Base-by-base conservation (phyloP, 2,329 filamentous ascomycete species). In the Monosporascus ibericus region DNA sequence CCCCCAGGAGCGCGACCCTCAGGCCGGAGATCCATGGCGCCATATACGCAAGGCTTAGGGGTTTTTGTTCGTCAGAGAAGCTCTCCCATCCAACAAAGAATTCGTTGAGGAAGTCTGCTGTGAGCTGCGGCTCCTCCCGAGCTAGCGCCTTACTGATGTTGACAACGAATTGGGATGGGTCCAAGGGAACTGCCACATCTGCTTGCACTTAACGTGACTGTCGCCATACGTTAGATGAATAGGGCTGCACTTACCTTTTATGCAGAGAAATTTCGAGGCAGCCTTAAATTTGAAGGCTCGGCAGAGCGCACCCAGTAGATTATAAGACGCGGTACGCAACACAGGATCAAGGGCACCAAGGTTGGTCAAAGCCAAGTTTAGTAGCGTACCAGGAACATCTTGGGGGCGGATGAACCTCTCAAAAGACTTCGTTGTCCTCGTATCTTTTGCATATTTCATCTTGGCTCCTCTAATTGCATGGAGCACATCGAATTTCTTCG, bases 51-150 rank as follows among this genome's bases (percentile, higher is more conserved):
- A 88, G 72, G 58, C 83, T 85, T 24, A 87, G 64, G 1, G 84
- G 81, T 58, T 85, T 82, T 62, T 88, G 85, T 52, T 86, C 80
- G 36, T 85, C 80, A 1, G 81, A 78, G 59, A 87, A 84, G 60
- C 83, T 86, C 58, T 86, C 83, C 85, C 85, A 88, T 18, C 84
- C 82, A 24, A 86, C 82, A 53, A 88, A 87, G 63, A 88, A 88
- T 60, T 87, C 85, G n/a, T 84, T 86, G 39, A 88, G 63, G 60
- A 88, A 88, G 61, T 88, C 85, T 7, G 77, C 79, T 1, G 85
- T 87, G 7, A 88, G 73, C 59, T 86, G 84, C 22, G 85, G 82
- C 61, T 88, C 84, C 20, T 82, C 77, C 30, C 72, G 68, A 8
- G 85, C 84, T 17, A 88, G 71, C 55, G 82, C 78, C 60, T 78